phyloP scores from a whole-genome alignment of 768 basidiomycete species.

The Lentinula edodes region DNA sequence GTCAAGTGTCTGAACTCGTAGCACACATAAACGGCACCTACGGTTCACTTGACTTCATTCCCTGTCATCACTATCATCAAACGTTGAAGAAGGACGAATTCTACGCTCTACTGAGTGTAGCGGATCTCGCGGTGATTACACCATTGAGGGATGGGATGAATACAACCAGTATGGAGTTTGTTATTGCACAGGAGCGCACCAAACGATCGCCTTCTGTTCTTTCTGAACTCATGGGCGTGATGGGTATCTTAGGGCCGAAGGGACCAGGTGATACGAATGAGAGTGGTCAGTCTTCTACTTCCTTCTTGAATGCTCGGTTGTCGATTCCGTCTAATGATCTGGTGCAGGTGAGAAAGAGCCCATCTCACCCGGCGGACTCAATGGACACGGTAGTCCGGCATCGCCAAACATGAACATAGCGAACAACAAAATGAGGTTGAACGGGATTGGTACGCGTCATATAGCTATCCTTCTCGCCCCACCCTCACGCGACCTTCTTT shows the following conservation, averaged over 20 bases:
- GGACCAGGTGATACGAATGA: neutral
- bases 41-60: constrained; percentile 90
- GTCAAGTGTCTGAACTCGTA: constrained; percentile 89
- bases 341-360: neutral
- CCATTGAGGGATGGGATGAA: constrained; percentile 98
- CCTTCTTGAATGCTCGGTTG: neutral
- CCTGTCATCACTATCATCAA: constrained; percentile 98
- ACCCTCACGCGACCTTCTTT: no score
- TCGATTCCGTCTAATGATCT: neutral
- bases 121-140: constrained; percentile 93
- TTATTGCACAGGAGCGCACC: constrained; percentile 85
- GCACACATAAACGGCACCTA: constrained; percentile 95
- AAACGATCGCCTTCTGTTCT: constrained; percentile 84
- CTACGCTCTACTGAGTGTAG: constrained; percentile 88
- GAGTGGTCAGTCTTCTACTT: neutral
- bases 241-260: constrained; percentile 32
- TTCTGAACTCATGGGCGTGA: constrained; percentile 98
- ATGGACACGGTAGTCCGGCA: neutral
- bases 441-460: neutral
- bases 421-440: neutral
- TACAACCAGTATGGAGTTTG: constrained; percentile 97
- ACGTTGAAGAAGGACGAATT: constrained; percentile 97
- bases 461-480: neutral
- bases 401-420: neutral
- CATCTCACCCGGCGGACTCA: neutral